These are phyloP conservation scores for Pichia occidentalis DNA, from an alignment of 805 yeast species.

Conservation along the genomic window DNA sequence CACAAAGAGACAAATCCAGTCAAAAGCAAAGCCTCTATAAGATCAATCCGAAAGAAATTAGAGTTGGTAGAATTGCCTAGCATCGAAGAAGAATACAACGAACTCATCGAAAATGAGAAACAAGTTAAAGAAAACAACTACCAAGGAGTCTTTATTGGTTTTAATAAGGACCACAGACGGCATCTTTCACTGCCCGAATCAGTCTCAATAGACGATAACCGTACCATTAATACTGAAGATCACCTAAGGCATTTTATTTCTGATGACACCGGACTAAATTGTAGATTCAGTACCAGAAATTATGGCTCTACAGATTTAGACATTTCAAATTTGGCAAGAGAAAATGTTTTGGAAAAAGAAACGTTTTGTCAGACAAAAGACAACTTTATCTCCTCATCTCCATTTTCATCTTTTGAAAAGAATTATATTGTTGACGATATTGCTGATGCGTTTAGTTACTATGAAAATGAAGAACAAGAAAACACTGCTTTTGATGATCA, in stretches of 20 bases:
- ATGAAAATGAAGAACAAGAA: too few relatives aligned
- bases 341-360: not conserved
- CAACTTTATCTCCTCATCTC: slow-evolving; percentile 15
- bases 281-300: slow-evolving; percentile 6
- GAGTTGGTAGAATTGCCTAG: slow-evolving; percentile 10
- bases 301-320: slow-evolving; percentile 1
- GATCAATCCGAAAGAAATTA: slow-evolving; percentile 4
- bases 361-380: slow-evolving; percentile 2
- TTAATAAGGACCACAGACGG: slow-evolving; percentile 10
- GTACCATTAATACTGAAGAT: slow-evolving; percentile 9
- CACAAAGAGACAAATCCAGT: not conserved
- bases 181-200: slow-evolving; percentile 24
- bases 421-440: slow-evolving; percentile 13
- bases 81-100: slow-evolving; percentile 11
- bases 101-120: slow-evolving; percentile 1
- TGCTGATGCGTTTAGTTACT: too few relatives aligned
- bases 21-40: not conserved
- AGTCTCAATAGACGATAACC: slow-evolving; percentile 7
- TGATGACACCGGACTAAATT: slow-evolving; percentile 26
- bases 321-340: too few relatives aligned
- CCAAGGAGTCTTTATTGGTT: too few relatives aligned
- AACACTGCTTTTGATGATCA: too few relatives aligned
- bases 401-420: slow-evolving; percentile 19
- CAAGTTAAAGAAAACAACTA: too few relatives aligned
- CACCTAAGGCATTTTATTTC: slow-evolving; percentile 28